Base-by-base conservation (phyloP, 2,329 filamentous ascomycete species). In the Thielaviopsis populi region DNA sequence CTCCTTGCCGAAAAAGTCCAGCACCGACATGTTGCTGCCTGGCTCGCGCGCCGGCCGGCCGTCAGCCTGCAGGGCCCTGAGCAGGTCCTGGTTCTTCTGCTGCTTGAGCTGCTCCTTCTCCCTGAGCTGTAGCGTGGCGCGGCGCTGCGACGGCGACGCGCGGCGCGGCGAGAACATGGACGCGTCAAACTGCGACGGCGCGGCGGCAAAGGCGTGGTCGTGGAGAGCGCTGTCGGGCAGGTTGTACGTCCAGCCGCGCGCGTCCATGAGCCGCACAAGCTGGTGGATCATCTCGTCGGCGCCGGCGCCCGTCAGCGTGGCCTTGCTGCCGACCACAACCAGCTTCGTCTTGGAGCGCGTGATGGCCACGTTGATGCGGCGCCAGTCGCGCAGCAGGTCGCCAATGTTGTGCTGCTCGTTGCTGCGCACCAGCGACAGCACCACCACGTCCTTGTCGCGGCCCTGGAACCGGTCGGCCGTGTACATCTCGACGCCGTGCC, bases 401-500 rank as follows among this genome's bases (percentile, higher is more conserved):
- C 94, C 94, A n/a, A 99, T 91, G 60, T 81, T 83, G 67, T 85
- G 83, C 0, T 82, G 80, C 24, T 91, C 85, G 70, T 99, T 99
- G 72, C 85, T 92, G 37, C 94, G 83, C 15, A 97, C 94, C 37
- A 95, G 85, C 63, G 84, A 89, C 8, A 99, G 80, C 15, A 99
- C 83, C 0, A 97, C 83, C 2, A 95, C 86, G 71, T 96, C 91
- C 72, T 99, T 99, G 75, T 99, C 94, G 10, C 94, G 83, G 6
- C 94, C 94, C 73, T 99, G 94, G 74, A 96, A 99, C 54, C 92
- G 90, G 74, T 99, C 94, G 2, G 94, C 91, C 0, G 94, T 97
- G 74, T 99, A 91, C 81, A 97, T 91, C 74, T 99, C 94, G 1
- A 99, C 84, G 1, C 82, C 81, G 0, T 78, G 65, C 69, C 79